phyloP scores from a whole-genome alignment of 2,329 filamentous ascomycete genomes.

The Fusarium irregulare region DNA sequence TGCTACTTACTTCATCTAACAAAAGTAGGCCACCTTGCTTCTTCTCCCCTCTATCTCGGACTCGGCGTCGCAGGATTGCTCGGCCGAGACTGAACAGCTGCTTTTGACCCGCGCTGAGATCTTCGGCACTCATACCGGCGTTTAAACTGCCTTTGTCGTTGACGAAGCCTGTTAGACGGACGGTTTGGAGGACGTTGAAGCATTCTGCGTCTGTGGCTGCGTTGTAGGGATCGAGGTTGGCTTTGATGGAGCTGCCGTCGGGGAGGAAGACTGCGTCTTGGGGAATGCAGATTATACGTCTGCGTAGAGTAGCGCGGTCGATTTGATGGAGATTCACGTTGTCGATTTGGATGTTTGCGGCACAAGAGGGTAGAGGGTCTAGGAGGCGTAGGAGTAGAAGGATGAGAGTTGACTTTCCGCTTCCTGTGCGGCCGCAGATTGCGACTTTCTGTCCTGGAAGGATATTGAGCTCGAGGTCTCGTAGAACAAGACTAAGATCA shows the following conservation, averaged over 20 bases:
- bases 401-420: constrained; percentile 59
- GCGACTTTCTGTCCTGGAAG: constrained; percentile 50
- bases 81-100: constrained; percentile 73
- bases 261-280: constrained; percentile 66
- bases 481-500: constrained; percentile 40
- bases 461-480: constrained; percentile 46
- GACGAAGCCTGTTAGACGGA: constrained; percentile 51
- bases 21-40: constrained; percentile 50
- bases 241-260: constrained; percentile 53
- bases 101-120: constrained; percentile 68
- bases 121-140: constrained; percentile 57
- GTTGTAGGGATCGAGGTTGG: constrained; percentile 57
- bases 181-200: constrained; percentile 49
- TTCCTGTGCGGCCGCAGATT: constrained; percentile 54
- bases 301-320: constrained; percentile 56
- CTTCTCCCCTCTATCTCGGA: constrained; percentile 32
- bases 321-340: constrained; percentile 52
- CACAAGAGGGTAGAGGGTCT: constrained; percentile 49
- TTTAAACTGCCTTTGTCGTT: constrained; percentile 50
- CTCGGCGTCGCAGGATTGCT: constrained; percentile 60
- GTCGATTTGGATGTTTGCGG: constrained; percentile 57
- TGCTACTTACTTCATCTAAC: constrained; percentile 58
- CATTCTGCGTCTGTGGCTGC: constrained; percentile 50
- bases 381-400: constrained; percentile 56
- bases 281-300: constrained; percentile 62